phyloP scores from a whole-genome alignment of 1,284 basidiomycete species.

The Melanopsichium pennsylvanicum region DNA sequence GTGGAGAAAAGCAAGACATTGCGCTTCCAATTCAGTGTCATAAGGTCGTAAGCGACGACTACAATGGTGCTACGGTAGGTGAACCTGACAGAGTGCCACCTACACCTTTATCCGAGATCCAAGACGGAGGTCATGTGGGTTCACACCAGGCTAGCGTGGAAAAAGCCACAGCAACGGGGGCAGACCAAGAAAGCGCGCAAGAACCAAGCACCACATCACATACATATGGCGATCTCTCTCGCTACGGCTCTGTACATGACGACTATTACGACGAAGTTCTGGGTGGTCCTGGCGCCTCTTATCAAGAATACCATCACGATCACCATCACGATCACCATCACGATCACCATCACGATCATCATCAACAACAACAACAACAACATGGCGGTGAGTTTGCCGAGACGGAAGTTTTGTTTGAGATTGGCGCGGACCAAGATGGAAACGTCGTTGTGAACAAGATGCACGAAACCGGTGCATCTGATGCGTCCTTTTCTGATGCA shows the following conservation, averaged over 20 bases:
- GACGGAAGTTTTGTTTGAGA: conserved; percentile 13
- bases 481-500: not conserved
- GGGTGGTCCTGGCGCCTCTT: conserved; percentile 23
- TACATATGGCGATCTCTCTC: conserved; percentile 40
- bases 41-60: conserved; percentile 33
- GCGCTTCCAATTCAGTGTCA: conserved; percentile 33
- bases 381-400: conserved; percentile 1
- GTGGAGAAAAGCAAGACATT: conserved; percentile 38
- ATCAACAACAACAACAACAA: conserved; percentile 4
- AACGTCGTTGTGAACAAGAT: conserved; percentile 12
- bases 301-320: conserved; percentile 6
- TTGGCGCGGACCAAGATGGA: conserved; percentile 29
- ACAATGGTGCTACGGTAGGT: conserved; percentile 16
- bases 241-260: conserved; percentile 38
- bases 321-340: conserved; percentile 5
- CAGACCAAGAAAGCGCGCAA: not conserved
- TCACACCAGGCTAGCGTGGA: not conserved
- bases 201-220: conserved; percentile 20
- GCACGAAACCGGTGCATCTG: not conserved
- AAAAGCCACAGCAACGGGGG: not conserved
- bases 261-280: conserved; percentile 44
- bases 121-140: not conserved
- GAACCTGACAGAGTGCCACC: conserved; percentile 16
- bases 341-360: conserved; percentile 4
- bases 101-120: conserved; percentile 1